These are phyloP conservation scores for Fusarium ambrosium DNA, from an alignment of 2,329 filamentous ascomycete species.

Conservation along the genomic window DNA sequence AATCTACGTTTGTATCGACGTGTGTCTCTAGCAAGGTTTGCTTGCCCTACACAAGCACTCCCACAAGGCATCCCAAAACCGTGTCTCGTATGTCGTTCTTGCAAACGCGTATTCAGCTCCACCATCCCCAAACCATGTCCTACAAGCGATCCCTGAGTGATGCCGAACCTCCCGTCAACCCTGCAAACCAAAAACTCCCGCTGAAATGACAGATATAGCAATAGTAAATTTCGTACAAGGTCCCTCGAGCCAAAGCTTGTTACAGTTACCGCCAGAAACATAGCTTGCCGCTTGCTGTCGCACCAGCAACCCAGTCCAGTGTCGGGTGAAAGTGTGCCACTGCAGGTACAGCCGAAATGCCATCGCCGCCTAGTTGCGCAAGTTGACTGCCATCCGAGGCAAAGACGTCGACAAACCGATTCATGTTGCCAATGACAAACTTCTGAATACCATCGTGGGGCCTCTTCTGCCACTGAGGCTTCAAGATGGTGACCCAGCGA, in stretches of 20 bases:
- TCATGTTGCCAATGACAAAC: constrained; percentile 97
- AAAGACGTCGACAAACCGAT: constrained; percentile 94
- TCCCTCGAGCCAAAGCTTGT: neutral
- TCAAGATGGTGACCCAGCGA: constrained; percentile 88
- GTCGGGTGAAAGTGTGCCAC: constrained; percentile 92
- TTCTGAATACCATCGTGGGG: constrained; percentile 86
- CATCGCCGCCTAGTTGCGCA: constrained; percentile 87
- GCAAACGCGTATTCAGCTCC: constrained; percentile 12
- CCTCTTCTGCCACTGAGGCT: constrained; percentile 87
- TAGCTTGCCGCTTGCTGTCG: constrained; percentile 91
- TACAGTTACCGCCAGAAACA: constrained; percentile 84
- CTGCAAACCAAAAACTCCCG: constrained; percentile 33
- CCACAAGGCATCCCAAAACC: neutral
- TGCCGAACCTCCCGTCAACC: neutral
- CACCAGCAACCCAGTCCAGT: constrained; percentile 91
- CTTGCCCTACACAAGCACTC: neutral
- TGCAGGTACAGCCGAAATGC: constrained; percentile 93
- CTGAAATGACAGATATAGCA: constrained; percentile 21
- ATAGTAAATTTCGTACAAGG: neutral
- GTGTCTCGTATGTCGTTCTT: neutral
- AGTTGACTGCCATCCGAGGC: constrained; percentile 86
- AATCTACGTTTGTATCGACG: constrained; percentile 7
- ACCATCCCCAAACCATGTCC: constrained; percentile 1
- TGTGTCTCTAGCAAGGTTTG: constrained; percentile 7
- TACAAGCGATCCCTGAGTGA: constrained; percentile 14